A percentile compares a stretch with the other conserved stretches of the same genome.
Conservation (phyloP, 306 rosid species). For the Psophocarpus tetragonolobus region DNA sequence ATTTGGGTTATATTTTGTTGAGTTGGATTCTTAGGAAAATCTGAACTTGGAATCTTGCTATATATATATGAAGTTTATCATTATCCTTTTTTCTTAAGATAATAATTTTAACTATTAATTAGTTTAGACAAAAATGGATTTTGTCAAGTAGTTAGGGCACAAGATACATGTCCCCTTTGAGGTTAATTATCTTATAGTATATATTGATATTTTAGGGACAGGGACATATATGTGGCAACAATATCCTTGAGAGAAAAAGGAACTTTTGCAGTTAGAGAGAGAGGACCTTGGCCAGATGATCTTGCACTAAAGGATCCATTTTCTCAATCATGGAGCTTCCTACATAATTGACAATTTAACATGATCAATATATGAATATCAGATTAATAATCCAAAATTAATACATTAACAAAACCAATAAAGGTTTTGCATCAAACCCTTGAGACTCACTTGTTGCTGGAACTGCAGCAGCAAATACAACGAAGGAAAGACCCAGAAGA, state of each 20-base stretch:
- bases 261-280: not conserved
- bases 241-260: not conserved
- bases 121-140: not conserved
- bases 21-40: not conserved
- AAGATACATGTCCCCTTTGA: not conserved
- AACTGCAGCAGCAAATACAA: slow-evolving; percentile 26
- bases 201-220: not conserved
- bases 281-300: slow-evolving; percentile 35
- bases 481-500: slow-evolving; percentile 34
- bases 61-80: not conserved
- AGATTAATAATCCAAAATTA: not conserved
- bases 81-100: not conserved
- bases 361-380: no score
- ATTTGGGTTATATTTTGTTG: not conserved
- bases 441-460: slow-evolving; percentile 42
- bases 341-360: slow-evolving; percentile 6
- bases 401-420: not conserved
- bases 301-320: slow-evolving; percentile 22
- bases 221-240: not conserved
- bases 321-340: slow-evolving; percentile 26
- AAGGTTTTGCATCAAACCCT: slow-evolving; percentile 26
- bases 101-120: not conserved
- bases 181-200: not conserved
- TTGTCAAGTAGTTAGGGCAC: slow-evolving; percentile 26
- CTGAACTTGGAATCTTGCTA: not conserved